These are phyloP conservation scores for Podospora appendiculata DNA, from an alignment of 495 filamentous ascomycete genomes.

Conservation along the genomic window DNA sequence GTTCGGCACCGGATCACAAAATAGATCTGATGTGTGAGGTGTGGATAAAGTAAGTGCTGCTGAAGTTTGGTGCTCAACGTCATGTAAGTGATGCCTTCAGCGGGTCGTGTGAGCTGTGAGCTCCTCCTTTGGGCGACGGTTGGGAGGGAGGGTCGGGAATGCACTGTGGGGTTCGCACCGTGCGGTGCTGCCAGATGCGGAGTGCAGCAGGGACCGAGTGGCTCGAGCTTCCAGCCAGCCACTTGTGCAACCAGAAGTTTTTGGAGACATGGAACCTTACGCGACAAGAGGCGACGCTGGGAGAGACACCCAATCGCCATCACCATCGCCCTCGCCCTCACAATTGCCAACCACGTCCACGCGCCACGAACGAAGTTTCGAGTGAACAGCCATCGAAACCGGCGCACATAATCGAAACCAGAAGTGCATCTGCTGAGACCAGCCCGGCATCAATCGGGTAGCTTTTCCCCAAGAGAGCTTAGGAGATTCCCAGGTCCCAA, in stretches of 20 bases:
- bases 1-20: background rate
- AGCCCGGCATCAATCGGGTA: no score
- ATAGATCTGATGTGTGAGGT: no score
- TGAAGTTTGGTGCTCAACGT: conserved; percentile 1
- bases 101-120: background rate
- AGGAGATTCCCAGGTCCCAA: no score
- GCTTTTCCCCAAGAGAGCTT: no score
- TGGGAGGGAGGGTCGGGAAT: background rate
- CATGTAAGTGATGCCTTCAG: conserved; percentile 27
- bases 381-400: background rate
- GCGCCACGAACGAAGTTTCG: background rate
- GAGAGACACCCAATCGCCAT: background rate
- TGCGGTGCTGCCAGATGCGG: background rate
- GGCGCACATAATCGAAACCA: no score
- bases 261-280: conserved; percentile 1
- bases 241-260: conserved; percentile 10
- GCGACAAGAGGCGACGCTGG: background rate
- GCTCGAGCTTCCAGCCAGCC: conserved; percentile 17
- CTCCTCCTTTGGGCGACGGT: background rate
- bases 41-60: no score
- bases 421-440: no score
- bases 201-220: background rate
- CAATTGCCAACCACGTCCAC: no score
- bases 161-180: conserved; percentile 7
- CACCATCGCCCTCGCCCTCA: no score